Conservation (phyloP, 805 yeast genomes). For the Candida quercuum region DNA sequence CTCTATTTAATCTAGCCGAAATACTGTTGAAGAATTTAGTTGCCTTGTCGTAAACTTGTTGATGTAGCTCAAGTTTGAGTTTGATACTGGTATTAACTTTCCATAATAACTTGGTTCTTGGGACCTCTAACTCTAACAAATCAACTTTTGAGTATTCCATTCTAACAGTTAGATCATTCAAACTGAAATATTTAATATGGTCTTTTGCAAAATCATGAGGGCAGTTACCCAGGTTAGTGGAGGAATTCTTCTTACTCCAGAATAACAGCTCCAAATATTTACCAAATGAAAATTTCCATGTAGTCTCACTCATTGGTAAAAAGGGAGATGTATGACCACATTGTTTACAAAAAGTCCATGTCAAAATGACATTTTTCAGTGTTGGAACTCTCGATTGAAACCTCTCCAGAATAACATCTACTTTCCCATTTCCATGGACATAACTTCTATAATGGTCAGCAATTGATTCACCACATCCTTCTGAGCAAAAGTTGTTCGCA, state of each 20-base stretch:
- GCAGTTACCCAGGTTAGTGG: conserved; percentile 62
- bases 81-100: conserved; percentile 63
- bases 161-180: conserved; percentile 69
- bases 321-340: conserved; percentile 77
- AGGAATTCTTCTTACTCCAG: conserved; percentile 56
- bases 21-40: conserved; percentile 68
- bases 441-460: conserved; percentile 79
- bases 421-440: conserved; percentile 81
- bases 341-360: conserved; percentile 87
- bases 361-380: conserved; percentile 60
- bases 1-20: conserved; percentile 59
- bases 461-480: conserved; percentile 70
- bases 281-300: conserved; percentile 91
- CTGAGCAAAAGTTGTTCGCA: conserved; percentile 65
- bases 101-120: conserved; percentile 67
- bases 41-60: conserved; percentile 47
- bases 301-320: conserved; percentile 73
- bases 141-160: conserved; percentile 75
- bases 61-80: conserved; percentile 59
- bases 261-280: conserved; percentile 84
- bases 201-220: conserved; percentile 76
- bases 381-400: conserved; percentile 53
- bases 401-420: conserved; percentile 70
- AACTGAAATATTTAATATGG: conserved; percentile 80
- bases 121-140: conserved; percentile 73